Evolutionary conservation across 1,284 basidiomycete genomes (phyloP).

Genomic region (Rhodotorula glutinis): DNA sequence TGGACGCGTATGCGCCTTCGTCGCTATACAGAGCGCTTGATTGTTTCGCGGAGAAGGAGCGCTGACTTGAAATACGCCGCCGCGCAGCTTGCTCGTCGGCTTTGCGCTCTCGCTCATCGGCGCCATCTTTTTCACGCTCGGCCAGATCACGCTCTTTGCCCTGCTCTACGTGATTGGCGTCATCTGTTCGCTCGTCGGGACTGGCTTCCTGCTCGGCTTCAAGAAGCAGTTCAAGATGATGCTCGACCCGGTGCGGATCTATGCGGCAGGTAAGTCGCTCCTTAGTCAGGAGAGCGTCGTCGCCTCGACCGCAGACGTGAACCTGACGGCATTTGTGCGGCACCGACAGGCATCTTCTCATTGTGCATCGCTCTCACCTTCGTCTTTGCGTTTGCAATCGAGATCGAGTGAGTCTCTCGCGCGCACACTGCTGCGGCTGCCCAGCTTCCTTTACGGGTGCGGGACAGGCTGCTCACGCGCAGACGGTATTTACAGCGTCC

Average conservation of each 20-base stretch:
- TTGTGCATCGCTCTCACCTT: conserved; percentile 36
- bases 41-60: no score
- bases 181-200: conserved; percentile 76
- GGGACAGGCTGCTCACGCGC: neutral
- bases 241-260: conserved; percentile 44
- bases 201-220: conserved; percentile 87
- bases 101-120: conserved; percentile 70
- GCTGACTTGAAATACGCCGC: no score
- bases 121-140: conserved; percentile 67
- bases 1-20: neutral
- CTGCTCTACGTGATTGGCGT: conserved; percentile 81
- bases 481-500: conserved; percentile 13
- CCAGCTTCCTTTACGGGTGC: neutral
- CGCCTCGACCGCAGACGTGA: no score
- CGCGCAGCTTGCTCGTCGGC: conserved; percentile 13
- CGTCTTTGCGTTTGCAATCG: conserved; percentile 37
- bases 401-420: conserved; percentile 25
- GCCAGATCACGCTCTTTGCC: conserved; percentile 69
- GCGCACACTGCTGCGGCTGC: no score
- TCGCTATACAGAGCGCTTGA: no score
- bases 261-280: conserved; percentile 16
- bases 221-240: conserved; percentile 73
- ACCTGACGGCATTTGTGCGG: no score
- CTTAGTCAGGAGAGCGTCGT: no score
- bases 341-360: conserved; percentile 22